Percentiles rank a stretch among this genome's conserved stretches.
Conservation (phyloP, 495 filamentous ascomycete species). For the Daldinia bambusicola region DNA sequence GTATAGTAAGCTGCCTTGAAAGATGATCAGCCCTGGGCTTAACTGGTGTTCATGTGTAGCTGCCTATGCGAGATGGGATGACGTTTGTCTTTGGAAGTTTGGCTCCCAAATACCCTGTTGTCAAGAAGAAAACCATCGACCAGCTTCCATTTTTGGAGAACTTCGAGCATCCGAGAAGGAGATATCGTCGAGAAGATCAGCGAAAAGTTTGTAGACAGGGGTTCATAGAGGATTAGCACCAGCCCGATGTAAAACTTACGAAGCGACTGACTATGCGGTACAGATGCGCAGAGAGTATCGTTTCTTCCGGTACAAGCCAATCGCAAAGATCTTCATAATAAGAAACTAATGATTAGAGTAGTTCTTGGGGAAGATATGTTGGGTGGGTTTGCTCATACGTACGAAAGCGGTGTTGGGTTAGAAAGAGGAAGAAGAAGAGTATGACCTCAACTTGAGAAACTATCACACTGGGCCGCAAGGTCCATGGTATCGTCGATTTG, state of each 20-base stretch:
- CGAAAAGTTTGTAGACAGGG: not conserved
- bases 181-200: not conserved
- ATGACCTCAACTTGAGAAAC: not conserved
- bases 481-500: not conserved
- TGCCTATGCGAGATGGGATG: not conserved
- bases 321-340: not conserved
- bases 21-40: not conserved
- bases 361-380: not conserved
- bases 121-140: not conserved
- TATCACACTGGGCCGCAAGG: not conserved
- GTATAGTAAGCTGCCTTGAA: not conserved
- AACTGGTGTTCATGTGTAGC: not conserved
- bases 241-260: not conserved
- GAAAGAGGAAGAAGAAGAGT: not conserved
- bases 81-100: not conserved
- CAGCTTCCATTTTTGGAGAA: not conserved
- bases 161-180: not conserved
- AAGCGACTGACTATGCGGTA: not conserved
- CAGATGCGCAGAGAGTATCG: not conserved
- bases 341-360: not conserved
- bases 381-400: not conserved
- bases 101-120: not conserved
- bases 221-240: not conserved
- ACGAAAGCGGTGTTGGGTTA: not conserved
- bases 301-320: not conserved